phyloP scores from a whole-genome alignment of 73 alveolate species.

The Chromera velia region DNA sequence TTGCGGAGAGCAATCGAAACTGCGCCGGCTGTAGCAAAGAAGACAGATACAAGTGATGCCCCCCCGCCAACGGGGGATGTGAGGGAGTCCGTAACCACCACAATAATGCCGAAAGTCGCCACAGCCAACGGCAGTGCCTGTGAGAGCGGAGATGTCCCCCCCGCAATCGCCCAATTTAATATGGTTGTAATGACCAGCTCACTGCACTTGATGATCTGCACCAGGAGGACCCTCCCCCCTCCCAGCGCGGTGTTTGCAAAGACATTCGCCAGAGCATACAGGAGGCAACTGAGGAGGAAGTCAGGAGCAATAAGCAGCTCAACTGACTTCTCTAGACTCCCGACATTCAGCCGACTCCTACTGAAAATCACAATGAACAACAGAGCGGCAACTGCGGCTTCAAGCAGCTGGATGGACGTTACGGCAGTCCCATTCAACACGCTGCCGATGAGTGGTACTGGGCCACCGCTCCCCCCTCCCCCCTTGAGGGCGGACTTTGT shows the following conservation, averaged over 20 bases:
- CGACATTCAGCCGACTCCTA: neutral
- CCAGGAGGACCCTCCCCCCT: neutral
- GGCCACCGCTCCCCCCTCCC: too few relatives aligned
- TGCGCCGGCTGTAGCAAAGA: neutral
- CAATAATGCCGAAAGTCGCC: neutral
- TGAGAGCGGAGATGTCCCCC: neutral
- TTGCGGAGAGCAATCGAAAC: neutral
- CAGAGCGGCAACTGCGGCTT: neutral
- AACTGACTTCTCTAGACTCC: too few relatives aligned
- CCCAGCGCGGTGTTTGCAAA: neutral
- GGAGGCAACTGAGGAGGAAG: neutral
- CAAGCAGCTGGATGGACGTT: neutral
- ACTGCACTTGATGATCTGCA: neutral
- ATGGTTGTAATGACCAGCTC: neutral
- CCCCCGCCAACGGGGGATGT: neutral
- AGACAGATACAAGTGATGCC: neutral
- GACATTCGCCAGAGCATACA: neutral
- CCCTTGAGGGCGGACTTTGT: neutral
- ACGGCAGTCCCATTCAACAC: neutral
- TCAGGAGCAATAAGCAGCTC: too few relatives aligned
- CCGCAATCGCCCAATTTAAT: neutral
- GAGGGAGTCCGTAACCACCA: neutral
- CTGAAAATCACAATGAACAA: neutral
- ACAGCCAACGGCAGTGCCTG: neutral
- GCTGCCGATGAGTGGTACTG: neutral